phyloP scores from a whole-genome alignment of 345 rosid genomes.

The Gossypium bickii region DNA sequence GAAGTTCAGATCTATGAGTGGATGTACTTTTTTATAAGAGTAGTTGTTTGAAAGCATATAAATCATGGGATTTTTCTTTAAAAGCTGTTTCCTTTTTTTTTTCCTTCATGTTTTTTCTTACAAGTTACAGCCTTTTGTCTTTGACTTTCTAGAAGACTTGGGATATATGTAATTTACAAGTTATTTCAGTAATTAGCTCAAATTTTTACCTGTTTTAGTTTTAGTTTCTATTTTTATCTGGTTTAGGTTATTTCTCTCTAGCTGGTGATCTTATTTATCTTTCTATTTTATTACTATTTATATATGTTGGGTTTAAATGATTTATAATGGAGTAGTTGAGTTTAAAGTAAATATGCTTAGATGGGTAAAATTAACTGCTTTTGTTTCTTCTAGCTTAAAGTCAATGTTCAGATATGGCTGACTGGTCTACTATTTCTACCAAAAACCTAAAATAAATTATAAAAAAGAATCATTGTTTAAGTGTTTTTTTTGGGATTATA shows the following conservation, averaged over 20 bases:
- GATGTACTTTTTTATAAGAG: not conserved
- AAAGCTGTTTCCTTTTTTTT: not conserved
- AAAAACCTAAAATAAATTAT: not conserved
- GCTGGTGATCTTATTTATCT: not conserved
- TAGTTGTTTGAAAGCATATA: not conserved
- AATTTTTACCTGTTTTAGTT: not conserved
- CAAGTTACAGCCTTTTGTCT: not conserved
- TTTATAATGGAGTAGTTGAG: conserved; percentile 26
- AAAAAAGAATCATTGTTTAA: not conserved
- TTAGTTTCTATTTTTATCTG: conserved; percentile 5
- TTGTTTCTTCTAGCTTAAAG: conserved; percentile 25
- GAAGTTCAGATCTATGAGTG: not conserved
- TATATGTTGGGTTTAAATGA: not conserved
- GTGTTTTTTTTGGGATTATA: not conserved
- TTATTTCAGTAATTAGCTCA: not conserved
- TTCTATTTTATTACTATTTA: not conserved
- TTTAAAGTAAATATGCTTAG: not conserved
- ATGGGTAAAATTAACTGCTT: conserved; percentile 16
- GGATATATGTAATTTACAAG: not conserved
- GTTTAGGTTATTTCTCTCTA: conserved; percentile 2
- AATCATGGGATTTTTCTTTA: not conserved
- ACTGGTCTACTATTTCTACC: conserved; percentile 8
- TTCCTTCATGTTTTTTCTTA: too few relatives aligned
- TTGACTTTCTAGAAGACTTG: conserved; percentile 40
- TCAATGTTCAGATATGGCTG: conserved; percentile 28